Percentiles rank a stretch among this genome's conserved stretches.
These are phyloP conservation scores for Tagetes erecta DNA, from an alignment of 129 eudicot genomes.

Conservation along the genomic window DNA sequence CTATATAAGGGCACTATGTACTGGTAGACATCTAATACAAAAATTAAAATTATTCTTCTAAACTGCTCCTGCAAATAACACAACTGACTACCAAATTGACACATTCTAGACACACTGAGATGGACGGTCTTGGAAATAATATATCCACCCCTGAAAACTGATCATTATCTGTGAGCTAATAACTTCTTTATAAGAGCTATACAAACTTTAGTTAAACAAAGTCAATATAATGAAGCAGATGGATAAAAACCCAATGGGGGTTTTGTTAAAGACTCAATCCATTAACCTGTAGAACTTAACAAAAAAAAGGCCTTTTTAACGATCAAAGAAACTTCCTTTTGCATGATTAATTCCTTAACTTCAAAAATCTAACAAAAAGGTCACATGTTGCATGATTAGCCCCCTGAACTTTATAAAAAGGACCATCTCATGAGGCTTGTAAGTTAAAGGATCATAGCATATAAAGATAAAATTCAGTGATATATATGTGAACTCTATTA, in stretches of 20 bases:
- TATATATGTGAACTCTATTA: background rate
- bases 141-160: conserved; percentile 9
- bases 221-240: background rate
- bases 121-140: conserved; percentile 2
- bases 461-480: background rate
- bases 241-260: background rate
- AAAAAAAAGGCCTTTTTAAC: conserved; percentile 2
- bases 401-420: background rate
- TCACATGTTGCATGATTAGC: background rate
- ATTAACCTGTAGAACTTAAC: background rate
- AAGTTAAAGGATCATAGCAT: background rate
- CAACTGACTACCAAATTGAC: conserved; percentile 14
- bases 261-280: background rate
- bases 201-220: conserved; percentile 14
- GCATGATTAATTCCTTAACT: background rate
- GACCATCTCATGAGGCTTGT: background rate
- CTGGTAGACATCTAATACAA: conserved; percentile 12
- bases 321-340: background rate
- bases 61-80: background rate
- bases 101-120: conserved; percentile 6
- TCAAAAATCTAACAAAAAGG: background rate
- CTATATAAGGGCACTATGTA: background rate
- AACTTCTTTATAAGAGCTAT: background rate
- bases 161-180: background rate
- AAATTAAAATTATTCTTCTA: conserved; percentile 5